These are phyloP conservation scores for Cryomyces minteri DNA, from an alignment of 495 filamentous ascomycete species.

Conservation along the genomic window DNA sequence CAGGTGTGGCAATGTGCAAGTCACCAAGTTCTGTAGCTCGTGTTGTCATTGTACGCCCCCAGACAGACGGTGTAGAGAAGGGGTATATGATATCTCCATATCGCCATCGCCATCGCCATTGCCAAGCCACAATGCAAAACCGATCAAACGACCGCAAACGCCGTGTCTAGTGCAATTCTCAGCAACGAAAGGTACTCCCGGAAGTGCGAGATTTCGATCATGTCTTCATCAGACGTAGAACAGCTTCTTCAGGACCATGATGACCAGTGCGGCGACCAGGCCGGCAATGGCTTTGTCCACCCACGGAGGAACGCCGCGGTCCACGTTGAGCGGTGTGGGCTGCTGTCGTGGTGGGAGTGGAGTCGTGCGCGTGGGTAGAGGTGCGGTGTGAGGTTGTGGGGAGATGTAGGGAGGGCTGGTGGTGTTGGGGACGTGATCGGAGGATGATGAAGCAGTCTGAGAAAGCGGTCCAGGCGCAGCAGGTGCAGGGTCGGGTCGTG, in stretches of 20 bases:
- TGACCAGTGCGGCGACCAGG: conserved; percentile 29
- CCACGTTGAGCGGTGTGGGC: conserved; percentile 8
- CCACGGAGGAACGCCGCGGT: conserved; percentile 33
- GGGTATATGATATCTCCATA: too few species aligned
- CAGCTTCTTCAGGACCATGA: conserved; percentile 30
- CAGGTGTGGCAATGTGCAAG: too few species aligned
- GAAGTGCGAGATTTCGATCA: too few species aligned
- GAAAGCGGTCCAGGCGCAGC: not conserved
- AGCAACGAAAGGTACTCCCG: too few species aligned
- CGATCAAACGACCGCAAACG: too few species aligned
- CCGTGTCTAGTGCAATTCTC: too few species aligned
- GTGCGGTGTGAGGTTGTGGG: conserved; percentile 1
- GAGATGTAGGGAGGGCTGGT: not conserved
- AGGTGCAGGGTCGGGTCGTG: not conserved
- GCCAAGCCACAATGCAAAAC: too few species aligned
- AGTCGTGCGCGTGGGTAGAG: conserved; percentile 4
- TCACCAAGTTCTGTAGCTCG: too few species aligned
- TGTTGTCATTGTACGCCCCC: too few species aligned
- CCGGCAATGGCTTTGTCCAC: conserved; percentile 40
- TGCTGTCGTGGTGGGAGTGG: not conserved
- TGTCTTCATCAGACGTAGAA: conserved; percentile 2
- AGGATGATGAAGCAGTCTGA: not conserved
- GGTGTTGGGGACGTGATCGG: not conserved
- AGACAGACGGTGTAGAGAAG: too few species aligned
- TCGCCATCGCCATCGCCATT: too few species aligned